Conservation (phyloP, 2,329 filamentous ascomycete genomes). For the Fusarium floridanum region DNA sequence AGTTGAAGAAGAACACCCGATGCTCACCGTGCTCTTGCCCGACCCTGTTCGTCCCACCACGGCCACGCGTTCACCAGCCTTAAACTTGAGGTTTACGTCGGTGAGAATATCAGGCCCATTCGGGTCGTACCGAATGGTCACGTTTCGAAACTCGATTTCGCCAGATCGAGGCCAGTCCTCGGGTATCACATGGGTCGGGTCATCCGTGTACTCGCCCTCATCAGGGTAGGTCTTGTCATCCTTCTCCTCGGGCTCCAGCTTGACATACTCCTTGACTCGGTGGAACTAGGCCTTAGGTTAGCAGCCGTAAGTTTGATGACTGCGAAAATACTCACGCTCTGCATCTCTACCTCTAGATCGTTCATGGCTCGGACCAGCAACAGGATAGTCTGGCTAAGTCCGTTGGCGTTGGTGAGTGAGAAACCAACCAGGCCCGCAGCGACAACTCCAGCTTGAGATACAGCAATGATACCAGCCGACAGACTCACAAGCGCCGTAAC, state of each 20-base stretch:
- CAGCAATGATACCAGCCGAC: slow-evolving; percentile 65
- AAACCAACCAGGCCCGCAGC: slow-evolving; percentile 68
- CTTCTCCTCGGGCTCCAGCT: slow-evolving; percentile 58
- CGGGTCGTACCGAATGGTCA: slow-evolving; percentile 62
- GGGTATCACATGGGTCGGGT: slow-evolving; percentile 54
- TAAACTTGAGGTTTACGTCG: slow-evolving; percentile 63
- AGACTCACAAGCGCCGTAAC: slow-evolving; percentile 66
- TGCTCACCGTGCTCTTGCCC: slow-evolving; percentile 81
- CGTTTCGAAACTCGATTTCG: slow-evolving; percentile 64
- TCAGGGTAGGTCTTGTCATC: slow-evolving; percentile 55
- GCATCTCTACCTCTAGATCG: slow-evolving; percentile 68
- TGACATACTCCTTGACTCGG: slow-evolving; percentile 63
- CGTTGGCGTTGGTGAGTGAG: slow-evolving; percentile 68
- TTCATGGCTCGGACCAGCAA: slow-evolving; percentile 66
- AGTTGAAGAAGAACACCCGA: background rate
- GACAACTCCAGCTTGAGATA: slow-evolving; percentile 60
- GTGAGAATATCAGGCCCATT: slow-evolving; percentile 64
- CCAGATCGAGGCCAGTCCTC: slow-evolving; percentile 60
- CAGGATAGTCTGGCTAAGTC: slow-evolving; percentile 65
- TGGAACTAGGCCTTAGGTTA: slow-evolving; percentile 56
- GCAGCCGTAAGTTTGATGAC: background rate
- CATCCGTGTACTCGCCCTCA: slow-evolving; percentile 57
- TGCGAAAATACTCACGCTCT: slow-evolving; percentile 59
- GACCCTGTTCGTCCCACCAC: slow-evolving; percentile 85
- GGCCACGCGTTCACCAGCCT: slow-evolving; percentile 80